These are phyloP conservation scores for Fusarium algeriense DNA, from an alignment of 2,329 filamentous ascomycete genomes.

Conservation along the genomic window DNA sequence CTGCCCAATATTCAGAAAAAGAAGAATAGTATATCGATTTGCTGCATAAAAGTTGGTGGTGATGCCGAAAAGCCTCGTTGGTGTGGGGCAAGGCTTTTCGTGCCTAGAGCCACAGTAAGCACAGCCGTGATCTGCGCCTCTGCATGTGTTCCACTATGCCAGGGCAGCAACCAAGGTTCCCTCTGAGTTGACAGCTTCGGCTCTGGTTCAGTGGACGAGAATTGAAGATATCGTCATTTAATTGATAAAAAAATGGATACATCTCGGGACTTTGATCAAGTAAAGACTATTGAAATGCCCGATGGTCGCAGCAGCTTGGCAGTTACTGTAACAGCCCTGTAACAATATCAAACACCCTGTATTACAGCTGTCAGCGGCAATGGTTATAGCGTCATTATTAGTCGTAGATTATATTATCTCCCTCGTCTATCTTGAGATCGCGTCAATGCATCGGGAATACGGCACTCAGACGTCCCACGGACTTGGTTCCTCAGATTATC, in stretches of 20 bases:
- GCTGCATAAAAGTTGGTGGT: constrained; percentile 16
- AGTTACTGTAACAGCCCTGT: neutral
- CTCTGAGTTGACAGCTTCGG: neutral
- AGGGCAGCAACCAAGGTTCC: constrained; percentile 5
- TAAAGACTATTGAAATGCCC: neutral
- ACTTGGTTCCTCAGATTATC: constrained; percentile 15
- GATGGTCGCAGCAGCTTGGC: neutral
- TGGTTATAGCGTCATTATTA: neutral
- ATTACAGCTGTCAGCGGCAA: neutral
- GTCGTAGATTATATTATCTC: constrained; percentile 2
- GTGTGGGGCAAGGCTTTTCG: constrained; percentile 24
- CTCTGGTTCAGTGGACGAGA: neutral
- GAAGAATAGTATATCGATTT: neutral
- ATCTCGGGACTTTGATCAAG: neutral
- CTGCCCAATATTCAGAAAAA: neutral
- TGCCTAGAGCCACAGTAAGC: constrained; percentile 29
- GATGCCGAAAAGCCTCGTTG: constrained; percentile 32
- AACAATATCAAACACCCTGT: neutral
- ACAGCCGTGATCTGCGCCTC: constrained; percentile 38
- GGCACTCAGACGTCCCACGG: constrained; percentile 7
- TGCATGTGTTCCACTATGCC: constrained; percentile 19
- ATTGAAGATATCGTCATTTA: neutral
- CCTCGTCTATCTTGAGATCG: neutral
- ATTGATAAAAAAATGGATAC: neutral
- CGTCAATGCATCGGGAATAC: constrained; percentile 18